Base-by-base conservation (phyloP, 2,329 filamentous ascomycete genomes). In the Xylaria polymorpha region DNA sequence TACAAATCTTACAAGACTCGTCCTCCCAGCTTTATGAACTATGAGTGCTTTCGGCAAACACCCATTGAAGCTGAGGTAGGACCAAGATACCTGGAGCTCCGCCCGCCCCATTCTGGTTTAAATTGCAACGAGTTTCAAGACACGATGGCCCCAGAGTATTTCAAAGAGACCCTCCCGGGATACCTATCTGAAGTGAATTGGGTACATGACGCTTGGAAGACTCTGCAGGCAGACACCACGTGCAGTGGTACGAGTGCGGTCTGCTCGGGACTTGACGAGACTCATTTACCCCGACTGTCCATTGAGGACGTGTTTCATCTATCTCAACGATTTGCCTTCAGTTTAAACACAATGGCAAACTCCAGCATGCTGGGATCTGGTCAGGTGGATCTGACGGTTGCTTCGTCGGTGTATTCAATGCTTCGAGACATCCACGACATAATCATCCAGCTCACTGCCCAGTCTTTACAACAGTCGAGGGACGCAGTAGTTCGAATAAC, bases 171-270 rank as follows among this genome's bases (percentile, higher is more conserved):
- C 10, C 57, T 68, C 25, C 39, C 61, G 1, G 62, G 35, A 51
- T 62, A 59, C 20, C 44, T 64, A 15, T 61, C 63, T 50, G 48
- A 64, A 43, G 55, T 56, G 25, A 61, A 61, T 50, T 37, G 39
- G n/a, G 25, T 43, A 61, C 65, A 61, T 32, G 55, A 64, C 37
- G 39, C 67, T 46, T 66, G 20, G 51, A 35, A 44, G 41, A 41
- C 61, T 18, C 44, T 63, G 25, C 53, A 67, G 56, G 60, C 43
- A 61, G 53, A 68, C 46, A 53, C 65, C 66, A 65, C 68, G 68
- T 71, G 71, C 39, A 39, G 61, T 57, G 18, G 46, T 41, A 65
- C 60, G 2, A 39, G n/a, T 56, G 35, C 15, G 3, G 53, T 15
- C 22, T 15, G 12, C 46, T 51, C 39, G 32, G 39, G 43, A 37